Evolutionary conservation across 176 grass and related monocot species (phyloP), one percentile per base, ranked within the genome.

Genomic region (Triticum turgidum): DNA sequence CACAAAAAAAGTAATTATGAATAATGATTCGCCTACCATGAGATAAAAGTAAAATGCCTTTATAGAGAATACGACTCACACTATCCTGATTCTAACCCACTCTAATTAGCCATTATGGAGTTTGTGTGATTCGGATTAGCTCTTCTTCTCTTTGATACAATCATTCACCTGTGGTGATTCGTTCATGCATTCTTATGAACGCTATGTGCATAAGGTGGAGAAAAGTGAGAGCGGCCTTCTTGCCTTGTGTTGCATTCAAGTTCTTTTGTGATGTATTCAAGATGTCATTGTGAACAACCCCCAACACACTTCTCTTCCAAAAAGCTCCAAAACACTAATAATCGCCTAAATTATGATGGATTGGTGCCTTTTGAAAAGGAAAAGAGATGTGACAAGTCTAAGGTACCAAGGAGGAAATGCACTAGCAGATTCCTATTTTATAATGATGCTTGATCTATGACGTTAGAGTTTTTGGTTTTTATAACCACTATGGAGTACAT

Each of bases 221-320:
- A 12, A 74, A 76, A 73, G 67, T 17, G 58, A 69, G 39, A 41
- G 29, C 39, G 25, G 49, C 38, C 41, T 65, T 56, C 17, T 64
- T 72, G 77, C 35, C 54, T 58, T 58, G 54, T 58, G 54, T 58
- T 58, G 18, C 54, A 58, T 8, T 58, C 54, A 58, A 58, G 18
- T 58, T 58, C 17, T 58, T 58, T 58, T 58, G 54, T 21, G 6
- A 58, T 58, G 18, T 18, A 52, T 58, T 58, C 18, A 58, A 58
- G 33, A 33, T 82, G 73, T 67, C 72, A 12, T 64, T 74, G 38
- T 83, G 79, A 56, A 83, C 73, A 65, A 67, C 72, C 6, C 18
- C 20, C 79, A 56, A 20, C 84, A 65, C 84, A 83, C 49, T 73
- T 83, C 73, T 73, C 65, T 83, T 78, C 80, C 2, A 67, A 87